Evolutionary conservation across 331 rosid species (phyloP).

Genomic region (Quercus phellos): DNA sequence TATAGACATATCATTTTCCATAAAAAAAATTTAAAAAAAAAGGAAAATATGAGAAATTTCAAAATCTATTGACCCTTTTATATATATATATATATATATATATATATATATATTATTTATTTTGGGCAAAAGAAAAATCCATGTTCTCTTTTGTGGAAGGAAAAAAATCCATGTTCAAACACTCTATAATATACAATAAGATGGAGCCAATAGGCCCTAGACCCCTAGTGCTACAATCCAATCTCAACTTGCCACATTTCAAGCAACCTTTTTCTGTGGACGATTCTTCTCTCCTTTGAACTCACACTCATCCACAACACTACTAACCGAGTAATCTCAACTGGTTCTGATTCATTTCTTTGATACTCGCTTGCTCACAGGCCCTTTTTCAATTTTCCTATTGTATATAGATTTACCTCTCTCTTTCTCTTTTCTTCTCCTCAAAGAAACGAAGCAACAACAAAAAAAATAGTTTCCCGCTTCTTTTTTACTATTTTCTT

Average conservation of each 20-base stretch:
- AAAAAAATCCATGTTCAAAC: not conserved
- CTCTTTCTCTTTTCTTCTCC: conserved; percentile 36
- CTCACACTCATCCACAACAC: not conserved
- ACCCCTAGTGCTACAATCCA: conserved; percentile 14
- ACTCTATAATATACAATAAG: not conserved
- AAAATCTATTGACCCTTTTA: not conserved
- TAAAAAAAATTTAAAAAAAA: no score
- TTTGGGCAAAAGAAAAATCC: not conserved
- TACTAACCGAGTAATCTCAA: not conserved
- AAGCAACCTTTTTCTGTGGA: not conserved
- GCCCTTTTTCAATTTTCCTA: conserved; percentile 3
- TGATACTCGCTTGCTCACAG: conserved; percentile 7
- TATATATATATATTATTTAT: not conserved
- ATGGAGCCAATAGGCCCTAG: not conserved
- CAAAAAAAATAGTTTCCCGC: conserved; percentile 30
- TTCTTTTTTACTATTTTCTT: conserved; percentile 11
- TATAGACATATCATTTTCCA: no score
- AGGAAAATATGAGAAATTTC: not conserved
- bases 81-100: no score
- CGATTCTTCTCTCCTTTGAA: conserved; percentile 12
- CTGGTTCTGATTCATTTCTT: conserved; percentile 20
- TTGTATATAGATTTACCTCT: conserved; percentile 22
- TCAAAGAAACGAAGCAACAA: conserved; percentile 52
- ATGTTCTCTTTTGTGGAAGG: not conserved
- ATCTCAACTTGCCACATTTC: conserved; percentile 23